These are phyloP conservation scores for Tylopilus felleus DNA, from an alignment of 768 basidiomycete species.

Conservation along the genomic window DNA sequence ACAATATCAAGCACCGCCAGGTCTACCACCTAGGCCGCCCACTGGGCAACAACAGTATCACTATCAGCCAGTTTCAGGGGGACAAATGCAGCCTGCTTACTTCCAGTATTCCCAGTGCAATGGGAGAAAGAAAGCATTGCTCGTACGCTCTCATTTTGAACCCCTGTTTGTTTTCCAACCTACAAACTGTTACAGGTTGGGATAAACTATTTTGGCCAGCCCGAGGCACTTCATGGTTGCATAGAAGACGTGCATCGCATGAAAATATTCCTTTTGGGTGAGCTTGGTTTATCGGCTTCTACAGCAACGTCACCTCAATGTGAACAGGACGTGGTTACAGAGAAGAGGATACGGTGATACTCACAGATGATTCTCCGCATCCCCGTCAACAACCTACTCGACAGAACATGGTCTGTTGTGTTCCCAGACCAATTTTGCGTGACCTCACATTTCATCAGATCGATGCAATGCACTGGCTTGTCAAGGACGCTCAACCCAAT, in stretches of 20 bases:
- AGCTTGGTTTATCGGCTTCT: slow-evolving; percentile 22
- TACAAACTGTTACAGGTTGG: slow-evolving; percentile 57
- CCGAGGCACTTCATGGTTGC: slow-evolving; percentile 73
- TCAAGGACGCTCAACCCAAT: slow-evolving; percentile 69
- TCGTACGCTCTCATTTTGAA: slow-evolving; percentile 45
- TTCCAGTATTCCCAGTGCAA: slow-evolving; percentile 91
- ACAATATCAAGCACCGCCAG: slow-evolving; percentile 17
- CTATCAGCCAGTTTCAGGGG: slow-evolving; percentile 48
- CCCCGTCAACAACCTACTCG: slow-evolving; percentile 68
- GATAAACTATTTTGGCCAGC: slow-evolving; percentile 77
- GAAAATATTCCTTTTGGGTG: slow-evolving; percentile 68
- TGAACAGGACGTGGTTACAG: slow-evolving; percentile 50
- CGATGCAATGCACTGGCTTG: slow-evolving; percentile 91
- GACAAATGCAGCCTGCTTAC: slow-evolving; percentile 52
- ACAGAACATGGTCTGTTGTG: slow-evolving; percentile 68
- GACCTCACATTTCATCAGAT: slow-evolving; percentile 38
- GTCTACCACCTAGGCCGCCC: slow-evolving; percentile 53
- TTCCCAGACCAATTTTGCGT: not conserved
- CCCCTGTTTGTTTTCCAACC: not conserved
- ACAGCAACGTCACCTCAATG: not conserved
- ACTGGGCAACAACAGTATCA: slow-evolving; percentile 59
- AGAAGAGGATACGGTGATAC: slow-evolving; percentile 76
- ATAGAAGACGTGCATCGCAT: slow-evolving; percentile 90
- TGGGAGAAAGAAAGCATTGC: slow-evolving; percentile 84
- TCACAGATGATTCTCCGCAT: slow-evolving; percentile 73